Percentiles rank a stretch among this genome's conserved stretches.
Evolutionary conservation across 345 rosid genomes (phyloP).

Genomic region (Durio zibethinus): DNA sequence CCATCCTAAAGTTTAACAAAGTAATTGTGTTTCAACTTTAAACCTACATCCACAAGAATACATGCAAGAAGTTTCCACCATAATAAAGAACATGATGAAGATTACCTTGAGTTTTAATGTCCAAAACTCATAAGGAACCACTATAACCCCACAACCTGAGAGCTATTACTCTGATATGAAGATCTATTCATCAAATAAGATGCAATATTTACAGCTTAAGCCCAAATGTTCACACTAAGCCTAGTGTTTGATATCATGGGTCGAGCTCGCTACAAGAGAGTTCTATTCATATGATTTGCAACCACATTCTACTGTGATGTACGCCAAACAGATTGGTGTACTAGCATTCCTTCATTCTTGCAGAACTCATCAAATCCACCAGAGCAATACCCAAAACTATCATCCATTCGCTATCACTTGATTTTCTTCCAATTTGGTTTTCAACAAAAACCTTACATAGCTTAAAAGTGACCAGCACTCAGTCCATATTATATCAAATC

Average conservation of each 20-base stretch:
- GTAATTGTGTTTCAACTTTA: too few relatives aligned
- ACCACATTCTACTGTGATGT: background rate
- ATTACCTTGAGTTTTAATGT: too few relatives aligned
- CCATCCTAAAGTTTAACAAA: too few relatives aligned
- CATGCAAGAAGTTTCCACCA: too few relatives aligned
- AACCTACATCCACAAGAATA: too few relatives aligned
- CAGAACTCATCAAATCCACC: background rate
- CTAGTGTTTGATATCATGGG: background rate
- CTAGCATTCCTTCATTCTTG: background rate
- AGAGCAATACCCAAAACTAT: background rate
- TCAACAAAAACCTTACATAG: background rate
- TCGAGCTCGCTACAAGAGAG: background rate
- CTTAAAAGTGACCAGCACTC: background rate
- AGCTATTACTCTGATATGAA: background rate
- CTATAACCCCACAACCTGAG: too few relatives aligned
- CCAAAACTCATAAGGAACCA: too few relatives aligned
- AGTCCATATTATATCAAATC: background rate
- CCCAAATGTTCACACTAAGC: background rate
- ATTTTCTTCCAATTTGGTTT: background rate
- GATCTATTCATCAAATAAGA: background rate
- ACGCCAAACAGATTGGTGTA: background rate
- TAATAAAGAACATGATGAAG: too few relatives aligned
- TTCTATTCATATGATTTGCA: background rate
- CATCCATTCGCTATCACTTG: background rate
- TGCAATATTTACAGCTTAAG: background rate